Evolutionary conservation across 2,329 filamentous ascomycete genomes (phyloP).

Genomic region (Akanthomyces lecanii): DNA sequence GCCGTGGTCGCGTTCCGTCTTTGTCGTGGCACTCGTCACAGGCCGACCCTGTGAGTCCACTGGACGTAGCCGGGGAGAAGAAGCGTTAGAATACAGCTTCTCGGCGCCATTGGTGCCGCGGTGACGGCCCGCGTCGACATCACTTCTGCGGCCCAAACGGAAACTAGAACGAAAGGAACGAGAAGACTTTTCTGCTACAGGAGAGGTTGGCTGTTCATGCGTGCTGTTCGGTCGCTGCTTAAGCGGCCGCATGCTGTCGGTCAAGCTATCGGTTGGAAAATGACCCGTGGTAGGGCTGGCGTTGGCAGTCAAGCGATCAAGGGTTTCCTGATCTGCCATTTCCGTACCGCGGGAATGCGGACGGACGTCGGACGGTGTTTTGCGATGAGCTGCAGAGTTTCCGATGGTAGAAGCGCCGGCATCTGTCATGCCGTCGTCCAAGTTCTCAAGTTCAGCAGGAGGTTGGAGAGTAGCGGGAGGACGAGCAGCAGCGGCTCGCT

Average conservation of each 20-base stretch:
- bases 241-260: constrained; percentile 76
- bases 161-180: constrained; percentile 75
- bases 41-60: constrained; percentile 34
- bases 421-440: constrained; percentile 40
- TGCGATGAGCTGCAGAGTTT: constrained; percentile 24
- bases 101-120: constrained; percentile 66
- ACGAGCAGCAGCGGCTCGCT: constrained; percentile 59
- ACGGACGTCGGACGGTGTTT: constrained; percentile 41
- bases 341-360: constrained; percentile 74
- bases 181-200: constrained; percentile 65
- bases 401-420: constrained; percentile 44
- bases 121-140: constrained; percentile 43
- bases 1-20: constrained; percentile 23
- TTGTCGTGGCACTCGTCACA: constrained; percentile 24
- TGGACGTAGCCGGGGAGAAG: constrained; percentile 62
- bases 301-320: constrained; percentile 68
- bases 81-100: constrained; percentile 76
- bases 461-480: constrained; percentile 39
- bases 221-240: constrained; percentile 41
- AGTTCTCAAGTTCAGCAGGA: constrained; percentile 25
- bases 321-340: constrained; percentile 68
- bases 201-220: constrained; percentile 30
- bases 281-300: constrained; percentile 65
- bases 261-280: constrained; percentile 56
- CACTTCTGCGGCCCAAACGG: constrained; percentile 56